These are phyloP conservation scores for Sordaria brevicollis DNA, from an alignment of 495 filamentous ascomycete species.

Conservation along the genomic window DNA sequence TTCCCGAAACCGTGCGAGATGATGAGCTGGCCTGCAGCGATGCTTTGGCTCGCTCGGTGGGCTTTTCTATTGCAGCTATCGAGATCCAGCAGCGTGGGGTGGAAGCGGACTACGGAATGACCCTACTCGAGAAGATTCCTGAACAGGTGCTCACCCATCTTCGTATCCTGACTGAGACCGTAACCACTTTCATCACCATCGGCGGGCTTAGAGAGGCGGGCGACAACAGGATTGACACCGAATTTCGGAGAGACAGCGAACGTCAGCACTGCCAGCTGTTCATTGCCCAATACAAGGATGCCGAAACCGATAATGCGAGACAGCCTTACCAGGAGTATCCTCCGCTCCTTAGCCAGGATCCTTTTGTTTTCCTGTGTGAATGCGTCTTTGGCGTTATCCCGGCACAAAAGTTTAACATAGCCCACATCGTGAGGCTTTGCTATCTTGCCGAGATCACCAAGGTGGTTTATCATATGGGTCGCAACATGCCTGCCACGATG, in stretches of 20 bases:
- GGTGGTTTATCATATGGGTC: constrained; percentile 45
- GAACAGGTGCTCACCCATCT: constrained; percentile 74
- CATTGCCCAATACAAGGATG: constrained; percentile 39
- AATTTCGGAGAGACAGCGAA: constrained; percentile 60
- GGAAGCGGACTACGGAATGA: constrained; percentile 62
- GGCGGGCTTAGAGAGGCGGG: constrained; percentile 53
- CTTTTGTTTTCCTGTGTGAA: constrained; percentile 81
- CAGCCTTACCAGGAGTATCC: constrained; percentile 38
- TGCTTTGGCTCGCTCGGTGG: constrained; percentile 62
- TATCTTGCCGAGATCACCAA: constrained; percentile 88
- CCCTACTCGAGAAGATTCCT: constrained; percentile 75
- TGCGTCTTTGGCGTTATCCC: constrained; percentile 49
- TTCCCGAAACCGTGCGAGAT: constrained; percentile 2
- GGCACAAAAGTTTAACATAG: constrained; percentile 53
- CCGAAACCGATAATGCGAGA: constrained; percentile 15
- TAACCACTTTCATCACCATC: constrained; percentile 71
- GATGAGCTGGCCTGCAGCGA: constrained; percentile 50
- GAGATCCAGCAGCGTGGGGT: constrained; percentile 90
- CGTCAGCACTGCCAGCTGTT: constrained; percentile 74
- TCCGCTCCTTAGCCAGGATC: constrained; percentile 66
- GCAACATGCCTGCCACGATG: constrained; percentile 28
- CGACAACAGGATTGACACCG: constrained; percentile 49
- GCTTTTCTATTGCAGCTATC: constrained; percentile 77
- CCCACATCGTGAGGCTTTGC: constrained; percentile 78
- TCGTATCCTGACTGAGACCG: constrained; percentile 83